Base-by-base conservation (phyloP, 1,284 basidiomycete genomes). In the Ustilago crameri region DNA sequence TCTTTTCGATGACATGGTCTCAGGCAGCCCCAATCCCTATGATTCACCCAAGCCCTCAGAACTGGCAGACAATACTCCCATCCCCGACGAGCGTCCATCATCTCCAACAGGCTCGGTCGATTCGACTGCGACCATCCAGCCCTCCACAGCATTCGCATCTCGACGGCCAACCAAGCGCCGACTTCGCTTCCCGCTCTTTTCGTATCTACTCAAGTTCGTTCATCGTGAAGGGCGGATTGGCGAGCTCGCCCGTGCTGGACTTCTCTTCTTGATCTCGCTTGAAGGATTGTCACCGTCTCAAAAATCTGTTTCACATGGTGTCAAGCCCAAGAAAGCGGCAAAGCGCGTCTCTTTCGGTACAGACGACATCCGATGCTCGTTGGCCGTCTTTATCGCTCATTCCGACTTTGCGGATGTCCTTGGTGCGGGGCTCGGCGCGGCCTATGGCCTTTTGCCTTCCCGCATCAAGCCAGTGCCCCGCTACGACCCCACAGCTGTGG, bases 331-430 rank as follows among this genome's bases (percentile, higher is more conserved):
- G 10, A 51, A 48, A 41, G 18, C 62, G 9, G n/a, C 62, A 8
- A 57, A 57, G 17, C 49, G 61, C 1, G 65, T 64, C 43, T 56
- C 57, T 15, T 60, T 56, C 17, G 62, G 44, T 3, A 60, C 54
- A 7, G 58, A 65, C 18, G 62, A 69, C 40, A 64, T 69, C 22
- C 55, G 61, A 23, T 54, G 90, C 90, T 12, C 86, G 92, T 53
- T 92, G 90, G n/a, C 86, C 94, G 43, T 92, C 91, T 97, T 94
- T 81, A 92, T 98, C 49, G 87, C 96, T 17, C 92, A 96, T 78
- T 93, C 94, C 9, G 95, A 97, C 84, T 96, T 97, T 83, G 92
- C 93, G 17, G 94, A 98, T 65, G 95, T 98, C 2, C 88, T 98
- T 46, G 93, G 91, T 5, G 96, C 95, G 5, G 93, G 95, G 15